Base-by-base conservation (phyloP, 768 basidiomycete species). In the Termitomyces titanicus region DNA sequence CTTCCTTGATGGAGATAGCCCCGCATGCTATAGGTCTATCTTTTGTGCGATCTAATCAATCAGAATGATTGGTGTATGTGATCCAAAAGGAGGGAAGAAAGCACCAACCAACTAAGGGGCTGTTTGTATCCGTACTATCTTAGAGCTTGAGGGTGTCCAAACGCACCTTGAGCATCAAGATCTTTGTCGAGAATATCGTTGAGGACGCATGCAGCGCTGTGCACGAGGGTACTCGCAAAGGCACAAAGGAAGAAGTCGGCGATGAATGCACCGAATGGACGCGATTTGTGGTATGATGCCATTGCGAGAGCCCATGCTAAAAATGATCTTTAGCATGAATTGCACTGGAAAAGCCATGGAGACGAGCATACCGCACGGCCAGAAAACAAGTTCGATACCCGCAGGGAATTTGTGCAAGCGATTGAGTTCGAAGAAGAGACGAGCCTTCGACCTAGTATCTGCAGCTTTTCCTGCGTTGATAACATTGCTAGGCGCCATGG, bases 11-110 rank as follows among this genome's bases (percentile, higher is more conserved):
- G 9, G 66, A 60, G 3, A 72, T 66, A 24, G 60, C 59, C 0
- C 71, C 68, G 0, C 64, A 55, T 6, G 67, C 67, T 22, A 72
- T 55, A 0, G 71, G 71, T 12, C 71, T 56, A n/a, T 57, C 51
- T 50, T 68, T 72, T 1, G 69, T 71, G 31, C 70, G 68, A 44
- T 69, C 71, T 72, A 10, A 31, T 43, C 9, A 29, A 46, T 17
- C 27, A 38, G 18, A 42, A 42, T 22, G 20, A 42, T 22, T 13
- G 22, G 20, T 12, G 10, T 42, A 15, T 33, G n/a, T 24, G 29
- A n/a, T 3, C 12, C 5, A 22, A 18, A 25, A 47, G 27, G 46
- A 31, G 11, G 17, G 22, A 9, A n/a, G 24, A 37, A 27, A 27
- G 20, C 34, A 35, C 47, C 18, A 31, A 56, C 49, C 42, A 7